Percentiles rank a stretch among this genome's conserved stretches.
phyloP scores from a whole-genome alignment of 2,329 filamentous ascomycete species.

The Claviceps paspali region DNA sequence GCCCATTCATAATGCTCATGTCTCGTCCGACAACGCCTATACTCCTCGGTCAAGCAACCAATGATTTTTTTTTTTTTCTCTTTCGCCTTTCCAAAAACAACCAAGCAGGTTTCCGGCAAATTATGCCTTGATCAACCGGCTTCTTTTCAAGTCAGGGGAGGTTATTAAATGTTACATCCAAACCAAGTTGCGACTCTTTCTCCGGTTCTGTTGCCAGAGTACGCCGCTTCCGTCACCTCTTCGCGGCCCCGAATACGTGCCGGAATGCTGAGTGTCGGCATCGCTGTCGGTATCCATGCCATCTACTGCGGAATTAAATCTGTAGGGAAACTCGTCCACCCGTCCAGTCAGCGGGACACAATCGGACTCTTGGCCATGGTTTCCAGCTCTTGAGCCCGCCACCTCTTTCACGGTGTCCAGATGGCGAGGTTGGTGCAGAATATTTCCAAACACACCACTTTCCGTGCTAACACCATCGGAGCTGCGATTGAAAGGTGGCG shows the following conservation, averaged over 20 bases:
- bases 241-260: constrained; percentile 10
- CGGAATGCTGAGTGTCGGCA: constrained; percentile 8
- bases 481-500: constrained; percentile 6
- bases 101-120: no score
- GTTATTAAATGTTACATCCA: no score
- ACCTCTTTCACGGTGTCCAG: constrained; percentile 2
- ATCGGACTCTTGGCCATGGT: constrained; percentile 17
- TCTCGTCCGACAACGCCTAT: neutral
- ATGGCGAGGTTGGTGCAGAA: constrained; percentile 1
- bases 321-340: constrained; percentile 30
- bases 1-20: neutral
- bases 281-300: constrained; percentile 17
- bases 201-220: constrained; percentile 39
- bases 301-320: constrained; percentile 26
- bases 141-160: no score
- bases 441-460: neutral
- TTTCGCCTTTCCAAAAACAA: neutral
- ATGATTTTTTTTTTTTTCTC: no score
- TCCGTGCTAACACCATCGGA: constrained; percentile 4
- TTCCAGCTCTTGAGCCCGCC: constrained; percentile 10
- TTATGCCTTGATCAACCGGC: no score
- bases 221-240: constrained; percentile 23
- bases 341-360: constrained; percentile 24
- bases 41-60: neutral
- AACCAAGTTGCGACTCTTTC: constrained; percentile 30